Conservation (phyloP, 305 asterid species). For the Withania somnifera region DNA sequence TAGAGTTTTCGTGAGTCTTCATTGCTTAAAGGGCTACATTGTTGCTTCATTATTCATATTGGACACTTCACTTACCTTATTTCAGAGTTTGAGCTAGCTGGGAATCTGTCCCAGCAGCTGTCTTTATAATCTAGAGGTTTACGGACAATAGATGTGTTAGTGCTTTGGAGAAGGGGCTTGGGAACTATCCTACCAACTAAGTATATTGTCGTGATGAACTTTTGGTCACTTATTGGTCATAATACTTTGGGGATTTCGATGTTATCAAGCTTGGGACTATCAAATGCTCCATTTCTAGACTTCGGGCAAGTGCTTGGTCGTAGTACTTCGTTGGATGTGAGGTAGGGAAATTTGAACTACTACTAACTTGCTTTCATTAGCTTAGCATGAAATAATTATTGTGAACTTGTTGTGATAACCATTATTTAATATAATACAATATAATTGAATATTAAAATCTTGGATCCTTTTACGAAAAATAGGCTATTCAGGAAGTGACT, state of each 20-base stretch:
- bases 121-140: no score
- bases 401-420: neutral
- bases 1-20: no score
- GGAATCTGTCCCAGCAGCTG: no score
- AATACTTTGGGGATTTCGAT: neutral
- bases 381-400: neutral
- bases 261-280: neutral
- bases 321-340: neutral
- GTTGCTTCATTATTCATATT: no score
- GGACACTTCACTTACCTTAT: no score
- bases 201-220: neutral
- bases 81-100: no score
- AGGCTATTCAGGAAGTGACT: neutral
- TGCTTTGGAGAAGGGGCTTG: neutral
- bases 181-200: neutral
- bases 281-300: neutral
- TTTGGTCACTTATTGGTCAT: neutral
- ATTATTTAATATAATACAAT: neutral
- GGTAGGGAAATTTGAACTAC: neutral
- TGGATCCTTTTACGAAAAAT: neutral
- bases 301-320: neutral
- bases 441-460: neutral
- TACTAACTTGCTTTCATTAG: neutral
- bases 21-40: no score
- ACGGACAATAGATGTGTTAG: no score